phyloP scores from a whole-genome alignment of 805 yeast species.

The Wickerhamiella slavikovae region DNA sequence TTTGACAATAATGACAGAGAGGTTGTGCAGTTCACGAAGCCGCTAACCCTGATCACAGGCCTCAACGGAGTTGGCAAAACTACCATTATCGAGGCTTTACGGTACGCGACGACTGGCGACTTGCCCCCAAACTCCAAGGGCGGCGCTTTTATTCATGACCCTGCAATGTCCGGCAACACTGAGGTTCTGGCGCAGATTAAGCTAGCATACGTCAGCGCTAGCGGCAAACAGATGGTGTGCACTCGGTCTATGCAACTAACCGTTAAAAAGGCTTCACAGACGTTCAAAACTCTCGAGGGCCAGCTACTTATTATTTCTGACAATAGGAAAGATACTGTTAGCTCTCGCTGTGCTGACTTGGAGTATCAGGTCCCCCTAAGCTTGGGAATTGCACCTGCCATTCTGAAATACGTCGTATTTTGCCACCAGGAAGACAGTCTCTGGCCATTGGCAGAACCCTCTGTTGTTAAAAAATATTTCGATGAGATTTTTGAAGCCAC shows the following conservation, averaged over 20 bases:
- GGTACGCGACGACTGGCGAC: constrained; percentile 89
- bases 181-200: constrained; percentile 81
- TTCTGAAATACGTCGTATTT: constrained; percentile 79
- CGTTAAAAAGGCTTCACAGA: constrained; percentile 36
- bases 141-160: constrained; percentile 92
- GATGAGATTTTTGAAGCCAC: constrained; percentile 95
- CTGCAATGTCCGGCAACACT: constrained; percentile 41
- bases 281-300: constrained; percentile 84
- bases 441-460: constrained; percentile 87
- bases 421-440: constrained; percentile 94
- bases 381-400: constrained; percentile 74
- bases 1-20: constrained; percentile 73
- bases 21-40: constrained; percentile 73
- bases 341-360: constrained; percentile 60
- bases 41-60: constrained; percentile 86
- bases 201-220: constrained; percentile 57
- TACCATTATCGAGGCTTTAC: constrained; percentile 81
- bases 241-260: constrained; percentile 67
- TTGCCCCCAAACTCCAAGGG: constrained; percentile 90
- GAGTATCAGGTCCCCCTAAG: constrained; percentile 63
- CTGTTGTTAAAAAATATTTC: constrained; percentile 70
- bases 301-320: constrained; percentile 42
- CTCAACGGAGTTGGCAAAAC: constrained; percentile 95
- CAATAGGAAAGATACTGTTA: constrained; percentile 49
- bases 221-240: constrained; percentile 59